These are phyloP conservation scores for Sporothrix humicola DNA, from an alignment of 2,329 filamentous ascomycete genomes.

Conservation along the genomic window DNA sequence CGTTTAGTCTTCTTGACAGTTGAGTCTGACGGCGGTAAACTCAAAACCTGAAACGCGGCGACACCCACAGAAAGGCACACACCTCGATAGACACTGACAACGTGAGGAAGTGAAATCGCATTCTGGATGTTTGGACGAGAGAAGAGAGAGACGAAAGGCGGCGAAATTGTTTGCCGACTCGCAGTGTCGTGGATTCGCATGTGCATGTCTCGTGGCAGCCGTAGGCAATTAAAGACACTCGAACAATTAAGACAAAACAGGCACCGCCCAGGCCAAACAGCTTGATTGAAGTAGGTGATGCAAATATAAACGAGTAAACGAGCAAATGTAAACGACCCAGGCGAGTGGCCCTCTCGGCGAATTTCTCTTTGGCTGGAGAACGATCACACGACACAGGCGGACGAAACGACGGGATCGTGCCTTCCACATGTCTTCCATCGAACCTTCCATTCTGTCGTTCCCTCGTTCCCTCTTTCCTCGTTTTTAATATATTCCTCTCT, in stretches of 20 bases:
- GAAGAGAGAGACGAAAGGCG: not conserved
- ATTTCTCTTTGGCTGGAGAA: conserved; percentile 22
- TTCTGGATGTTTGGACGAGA: not conserved
- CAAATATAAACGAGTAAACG: not conserved
- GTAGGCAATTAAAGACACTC: not conserved
- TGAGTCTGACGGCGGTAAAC: conserved; percentile 25
- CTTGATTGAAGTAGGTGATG: too few relatives aligned
- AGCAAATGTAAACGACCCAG: not conserved
- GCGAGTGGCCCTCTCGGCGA: conserved; percentile 18
- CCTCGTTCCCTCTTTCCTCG: not conserved
- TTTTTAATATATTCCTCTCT: not conserved
- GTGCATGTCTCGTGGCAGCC: not conserved
- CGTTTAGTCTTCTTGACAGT: not conserved
- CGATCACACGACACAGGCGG: conserved; percentile 16
- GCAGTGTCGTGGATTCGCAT: conserved; percentile 11
- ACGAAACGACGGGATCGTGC: not conserved
- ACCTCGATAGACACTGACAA: not conserved
- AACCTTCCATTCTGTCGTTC: conserved; percentile 3
- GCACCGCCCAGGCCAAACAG: not conserved
- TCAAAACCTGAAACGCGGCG: conserved; percentile 31
- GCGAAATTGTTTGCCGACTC: conserved; percentile 2
- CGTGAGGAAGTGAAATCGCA: not conserved
- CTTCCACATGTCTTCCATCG: conserved; percentile 2
- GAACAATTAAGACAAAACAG: not conserved
- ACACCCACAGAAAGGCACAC: not conserved